Conservation (phyloP, 108 stramenopile genomes). For the Schizochytrium sp. region DNA sequence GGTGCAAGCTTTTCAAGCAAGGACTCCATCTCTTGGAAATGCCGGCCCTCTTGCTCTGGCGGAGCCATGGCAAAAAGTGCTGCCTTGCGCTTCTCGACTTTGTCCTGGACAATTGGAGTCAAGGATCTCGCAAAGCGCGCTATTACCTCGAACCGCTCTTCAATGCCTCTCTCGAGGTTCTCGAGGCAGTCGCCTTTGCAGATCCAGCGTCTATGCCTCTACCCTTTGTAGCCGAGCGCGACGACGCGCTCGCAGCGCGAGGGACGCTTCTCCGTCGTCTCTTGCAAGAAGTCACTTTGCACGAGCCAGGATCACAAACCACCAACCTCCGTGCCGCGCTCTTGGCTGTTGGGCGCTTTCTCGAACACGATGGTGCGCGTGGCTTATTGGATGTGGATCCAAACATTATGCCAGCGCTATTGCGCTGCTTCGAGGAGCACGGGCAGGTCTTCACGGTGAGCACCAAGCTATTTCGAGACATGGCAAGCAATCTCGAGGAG, state of each 20-base stretch:
- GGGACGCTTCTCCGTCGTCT: not conserved
- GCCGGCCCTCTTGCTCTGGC: not conserved
- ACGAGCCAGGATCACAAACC: not conserved
- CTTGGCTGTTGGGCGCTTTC: not conserved
- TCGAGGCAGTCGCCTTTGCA: not conserved
- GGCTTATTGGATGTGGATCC: not conserved
- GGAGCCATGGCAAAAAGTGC: not conserved
- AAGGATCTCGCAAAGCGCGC: not conserved
- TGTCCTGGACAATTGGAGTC: constrained; percentile 9
- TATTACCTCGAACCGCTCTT: not conserved
- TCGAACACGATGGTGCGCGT: not conserved
- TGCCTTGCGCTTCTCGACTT: not conserved
- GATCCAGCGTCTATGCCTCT: not conserved
- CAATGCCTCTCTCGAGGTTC: not conserved
- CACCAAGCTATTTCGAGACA: not conserved
- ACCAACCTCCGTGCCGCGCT: not conserved
- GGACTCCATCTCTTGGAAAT: not conserved
- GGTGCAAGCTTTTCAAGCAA: not conserved
- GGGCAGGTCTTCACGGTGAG: not conserved
- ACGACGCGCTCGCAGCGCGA: not conserved
- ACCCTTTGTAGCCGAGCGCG: not conserved
- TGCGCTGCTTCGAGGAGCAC: not conserved
- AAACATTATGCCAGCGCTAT: not conserved
- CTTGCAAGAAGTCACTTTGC: not conserved
- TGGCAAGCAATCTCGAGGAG: not conserved